These are phyloP conservation scores for Bolboschoenoplectus hybrid DNA, from an alignment of 202 grass and related monocot species.

Conservation along the genomic window DNA sequence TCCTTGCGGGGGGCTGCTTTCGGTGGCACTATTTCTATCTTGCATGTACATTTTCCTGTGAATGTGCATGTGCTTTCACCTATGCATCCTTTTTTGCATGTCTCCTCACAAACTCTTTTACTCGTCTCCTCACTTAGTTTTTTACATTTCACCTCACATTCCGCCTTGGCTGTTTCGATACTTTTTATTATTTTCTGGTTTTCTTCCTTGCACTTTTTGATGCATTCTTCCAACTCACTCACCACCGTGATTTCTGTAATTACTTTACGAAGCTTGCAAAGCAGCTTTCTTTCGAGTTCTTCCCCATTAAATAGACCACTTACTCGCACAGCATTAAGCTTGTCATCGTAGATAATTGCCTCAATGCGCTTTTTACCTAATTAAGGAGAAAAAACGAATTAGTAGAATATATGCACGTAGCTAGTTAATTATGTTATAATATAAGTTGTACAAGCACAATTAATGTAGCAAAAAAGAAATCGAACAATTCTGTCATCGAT, in stretches of 20 bases:
- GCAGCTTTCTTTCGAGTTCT: not conserved
- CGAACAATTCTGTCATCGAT: not conserved
- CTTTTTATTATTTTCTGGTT: not conserved
- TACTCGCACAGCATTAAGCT: not conserved
- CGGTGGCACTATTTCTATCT: too few relatives aligned
- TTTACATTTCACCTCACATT: not conserved
- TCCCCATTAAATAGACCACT: not conserved
- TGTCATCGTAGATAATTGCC: not conserved
- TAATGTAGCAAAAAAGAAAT: not conserved
- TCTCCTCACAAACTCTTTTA: not conserved
- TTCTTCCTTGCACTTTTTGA: not conserved
- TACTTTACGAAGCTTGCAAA: slow-evolving; percentile 19
- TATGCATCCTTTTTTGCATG: not conserved
- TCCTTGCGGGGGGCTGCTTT: not conserved
- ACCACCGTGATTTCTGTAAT: not conserved
- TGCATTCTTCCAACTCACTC: too few relatives aligned
- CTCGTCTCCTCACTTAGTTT: not conserved
- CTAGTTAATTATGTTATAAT: not conserved
- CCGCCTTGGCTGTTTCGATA: not conserved
- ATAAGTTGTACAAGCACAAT: not conserved
- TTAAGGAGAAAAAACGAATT: not conserved
- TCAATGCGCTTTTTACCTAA: not conserved
- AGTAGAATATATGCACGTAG: not conserved
- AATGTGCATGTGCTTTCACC: not conserved
- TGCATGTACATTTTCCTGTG: too few relatives aligned